Percentiles rank a stretch among this genome's conserved stretches.
Evolutionary conservation across 2,329 filamentous ascomycete genomes (phyloP).

Genomic region (Cercospora sp.): DNA sequence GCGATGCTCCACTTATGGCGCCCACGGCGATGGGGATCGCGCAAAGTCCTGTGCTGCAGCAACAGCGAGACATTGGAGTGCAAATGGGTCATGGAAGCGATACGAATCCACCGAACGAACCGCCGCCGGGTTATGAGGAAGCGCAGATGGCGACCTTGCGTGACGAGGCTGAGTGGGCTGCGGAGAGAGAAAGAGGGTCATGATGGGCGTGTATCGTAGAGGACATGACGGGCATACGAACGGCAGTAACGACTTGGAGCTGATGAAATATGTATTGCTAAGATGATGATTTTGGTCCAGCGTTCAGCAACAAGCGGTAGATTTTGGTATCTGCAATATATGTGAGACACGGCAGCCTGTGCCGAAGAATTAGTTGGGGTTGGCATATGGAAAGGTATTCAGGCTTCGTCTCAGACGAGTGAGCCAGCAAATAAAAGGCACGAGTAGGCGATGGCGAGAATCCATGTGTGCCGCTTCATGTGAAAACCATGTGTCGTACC

Average conservation of each 20-base stretch:
- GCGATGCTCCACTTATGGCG: slow-evolving; percentile 43
- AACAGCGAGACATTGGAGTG: slow-evolving; percentile 28
- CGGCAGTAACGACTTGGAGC: background rate
- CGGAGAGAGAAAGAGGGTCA: slow-evolving; percentile 32
- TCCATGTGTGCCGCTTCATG: background rate
- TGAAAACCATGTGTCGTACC: background rate
- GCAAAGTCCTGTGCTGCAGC: slow-evolving; percentile 20
- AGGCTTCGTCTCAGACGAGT: background rate
- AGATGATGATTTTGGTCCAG: background rate
- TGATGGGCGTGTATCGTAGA: background rate
- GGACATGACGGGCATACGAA: background rate
- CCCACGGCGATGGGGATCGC: slow-evolving; percentile 39
- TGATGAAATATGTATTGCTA: background rate
- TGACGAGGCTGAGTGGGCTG: slow-evolving; percentile 64
- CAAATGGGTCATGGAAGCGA: slow-evolving; percentile 10
- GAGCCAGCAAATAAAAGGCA: background rate
- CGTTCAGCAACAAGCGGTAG: background rate
- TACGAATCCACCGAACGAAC: slow-evolving; percentile 62
- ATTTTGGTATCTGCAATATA: background rate
- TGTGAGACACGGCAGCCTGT: background rate
- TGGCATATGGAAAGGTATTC: background rate
- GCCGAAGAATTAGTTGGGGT: background rate
- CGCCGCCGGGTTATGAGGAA: slow-evolving; percentile 89
- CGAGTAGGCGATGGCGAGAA: background rate
- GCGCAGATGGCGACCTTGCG: slow-evolving; percentile 79